phyloP scores from a whole-genome alignment of 345 rosid genomes.

The Erucastrum elatum region DNA sequence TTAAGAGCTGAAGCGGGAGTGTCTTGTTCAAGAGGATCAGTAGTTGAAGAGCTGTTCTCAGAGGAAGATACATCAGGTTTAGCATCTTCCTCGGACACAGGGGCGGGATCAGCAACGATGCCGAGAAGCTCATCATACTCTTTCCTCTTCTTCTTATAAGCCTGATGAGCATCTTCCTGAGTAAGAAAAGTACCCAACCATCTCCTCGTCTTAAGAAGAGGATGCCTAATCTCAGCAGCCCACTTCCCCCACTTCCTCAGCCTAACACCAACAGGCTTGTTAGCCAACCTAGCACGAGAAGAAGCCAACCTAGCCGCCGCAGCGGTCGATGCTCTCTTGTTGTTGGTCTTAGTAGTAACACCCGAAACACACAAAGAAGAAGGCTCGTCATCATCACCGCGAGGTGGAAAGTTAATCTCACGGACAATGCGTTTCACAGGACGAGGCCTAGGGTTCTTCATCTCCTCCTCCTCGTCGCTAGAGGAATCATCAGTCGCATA shows the following conservation, averaged over 20 bases:
- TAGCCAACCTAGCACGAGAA: conserved; percentile 11
- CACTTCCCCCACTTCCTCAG: conserved; percentile 98
- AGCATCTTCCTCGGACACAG: conserved; percentile 5
- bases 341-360: conserved; percentile 51
- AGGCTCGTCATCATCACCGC: neutral
- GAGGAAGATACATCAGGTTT: conserved; percentile 32
- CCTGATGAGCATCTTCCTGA: conserved; percentile 82
- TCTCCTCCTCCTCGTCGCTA: conserved; percentile 68
- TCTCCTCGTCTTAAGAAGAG: conserved; percentile 51
- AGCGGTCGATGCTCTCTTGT: neutral
- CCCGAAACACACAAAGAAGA: conserved; percentile 55
- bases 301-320: neutral
- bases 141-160: conserved; percentile 59
- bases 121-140: conserved; percentile 56
- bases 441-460: neutral
- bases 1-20: conserved; percentile 39
- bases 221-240: conserved; percentile 98
- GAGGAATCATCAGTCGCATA: conserved; percentile 88
- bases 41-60: conserved; percentile 49
- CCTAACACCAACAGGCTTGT: conserved; percentile 68
- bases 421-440: conserved; percentile 53
- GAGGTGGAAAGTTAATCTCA: conserved; percentile 52
- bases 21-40: conserved; percentile 49
- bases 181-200: conserved; percentile 94
- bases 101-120: neutral